A percentile compares a stretch with the other conserved stretches of the same genome.
Evolutionary conservation across 2,329 filamentous ascomycete species (phyloP).

Genomic region (Aspergillus ochraceus): DNA sequence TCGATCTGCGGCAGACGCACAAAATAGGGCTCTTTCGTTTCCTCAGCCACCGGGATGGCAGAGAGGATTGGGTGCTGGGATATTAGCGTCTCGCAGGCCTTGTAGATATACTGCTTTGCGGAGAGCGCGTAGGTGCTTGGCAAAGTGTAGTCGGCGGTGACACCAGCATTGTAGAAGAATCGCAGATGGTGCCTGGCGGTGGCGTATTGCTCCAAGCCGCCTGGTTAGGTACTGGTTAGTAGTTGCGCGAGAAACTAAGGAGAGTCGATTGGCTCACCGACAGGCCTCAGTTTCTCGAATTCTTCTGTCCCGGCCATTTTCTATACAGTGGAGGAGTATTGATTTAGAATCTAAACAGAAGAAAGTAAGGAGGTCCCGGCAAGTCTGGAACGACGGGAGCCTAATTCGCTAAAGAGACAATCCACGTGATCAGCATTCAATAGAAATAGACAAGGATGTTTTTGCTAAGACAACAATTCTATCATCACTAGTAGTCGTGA

Average conservation of each 20-base stretch:
- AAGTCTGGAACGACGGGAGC: background rate
- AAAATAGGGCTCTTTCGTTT: slow-evolving; percentile 43
- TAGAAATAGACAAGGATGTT: too few relatives aligned
- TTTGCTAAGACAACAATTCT: too few relatives aligned
- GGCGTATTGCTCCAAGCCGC: slow-evolving; percentile 47
- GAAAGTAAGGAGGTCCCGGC: background rate
- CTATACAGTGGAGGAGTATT: background rate
- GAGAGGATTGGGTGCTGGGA: slow-evolving; percentile 45
- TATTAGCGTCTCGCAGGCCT: slow-evolving; percentile 39
- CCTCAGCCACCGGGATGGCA: slow-evolving; percentile 44
- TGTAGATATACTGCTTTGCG: slow-evolving; percentile 35
- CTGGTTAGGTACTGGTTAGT: slow-evolving; percentile 23
- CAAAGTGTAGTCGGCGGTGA: slow-evolving; percentile 40
- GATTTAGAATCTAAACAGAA: background rate
- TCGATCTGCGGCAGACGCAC: slow-evolving; percentile 46
- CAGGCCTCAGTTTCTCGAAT: slow-evolving; percentile 30
- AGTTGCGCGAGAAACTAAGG: background rate
- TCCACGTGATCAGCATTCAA: too few relatives aligned
- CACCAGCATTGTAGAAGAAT: slow-evolving; percentile 47
- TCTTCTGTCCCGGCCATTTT: slow-evolving; percentile 48
- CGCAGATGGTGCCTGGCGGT: slow-evolving; percentile 44
- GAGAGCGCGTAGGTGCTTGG: slow-evolving; percentile 24
- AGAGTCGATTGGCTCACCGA: slow-evolving; percentile 16
- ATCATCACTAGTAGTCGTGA: background rate
- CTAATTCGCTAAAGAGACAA: too few relatives aligned